Evolutionary conservation across 495 filamentous ascomycete genomes (phyloP).

Genomic region (Penicillium silybi): DNA sequence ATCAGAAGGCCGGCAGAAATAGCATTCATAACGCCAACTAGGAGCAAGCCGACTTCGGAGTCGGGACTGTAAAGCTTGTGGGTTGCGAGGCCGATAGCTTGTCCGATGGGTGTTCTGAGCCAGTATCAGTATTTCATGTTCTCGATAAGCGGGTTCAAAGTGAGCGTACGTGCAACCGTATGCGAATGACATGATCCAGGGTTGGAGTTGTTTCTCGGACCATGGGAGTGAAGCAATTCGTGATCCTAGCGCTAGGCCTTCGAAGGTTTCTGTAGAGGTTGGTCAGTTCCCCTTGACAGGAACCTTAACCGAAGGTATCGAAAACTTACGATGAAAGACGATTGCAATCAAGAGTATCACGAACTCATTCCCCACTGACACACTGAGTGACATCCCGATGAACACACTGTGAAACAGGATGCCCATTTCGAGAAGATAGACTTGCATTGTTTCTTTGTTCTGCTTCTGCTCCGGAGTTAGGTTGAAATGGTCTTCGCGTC

Average conservation of each 20-base stretch:
- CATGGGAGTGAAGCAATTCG: constrained; percentile 47
- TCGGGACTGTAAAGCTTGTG: constrained; percentile 60
- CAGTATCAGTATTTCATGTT: constrained; percentile 25
- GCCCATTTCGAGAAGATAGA: constrained; percentile 70
- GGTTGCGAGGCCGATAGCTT: constrained; percentile 69
- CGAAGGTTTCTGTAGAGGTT: constrained; percentile 44
- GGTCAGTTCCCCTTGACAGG: constrained; percentile 24
- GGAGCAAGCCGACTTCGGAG: constrained; percentile 58
- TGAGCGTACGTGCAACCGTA: constrained; percentile 54
- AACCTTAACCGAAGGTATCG: not conserved
- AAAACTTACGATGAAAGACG: constrained; percentile 59
- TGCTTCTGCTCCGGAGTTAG: constrained; percentile 23
- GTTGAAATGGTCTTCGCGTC: constrained; percentile 4
- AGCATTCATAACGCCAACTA: constrained; percentile 67
- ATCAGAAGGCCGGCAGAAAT: constrained; percentile 61
- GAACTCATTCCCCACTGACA: constrained; percentile 66
- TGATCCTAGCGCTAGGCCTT: constrained; percentile 65
- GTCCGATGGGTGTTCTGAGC: constrained; percentile 72
- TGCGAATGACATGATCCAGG: constrained; percentile 81
- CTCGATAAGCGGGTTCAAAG: not conserved
- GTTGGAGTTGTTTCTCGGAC: constrained; percentile 37
- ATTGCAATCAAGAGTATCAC: constrained; percentile 70
- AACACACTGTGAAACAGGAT: constrained; percentile 79
- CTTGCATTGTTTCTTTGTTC: constrained; percentile 52
- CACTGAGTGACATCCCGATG: constrained; percentile 76